Base-by-base conservation (phyloP, 768 basidiomycete genomes). In the Thelephora aurantiotincta region DNA sequence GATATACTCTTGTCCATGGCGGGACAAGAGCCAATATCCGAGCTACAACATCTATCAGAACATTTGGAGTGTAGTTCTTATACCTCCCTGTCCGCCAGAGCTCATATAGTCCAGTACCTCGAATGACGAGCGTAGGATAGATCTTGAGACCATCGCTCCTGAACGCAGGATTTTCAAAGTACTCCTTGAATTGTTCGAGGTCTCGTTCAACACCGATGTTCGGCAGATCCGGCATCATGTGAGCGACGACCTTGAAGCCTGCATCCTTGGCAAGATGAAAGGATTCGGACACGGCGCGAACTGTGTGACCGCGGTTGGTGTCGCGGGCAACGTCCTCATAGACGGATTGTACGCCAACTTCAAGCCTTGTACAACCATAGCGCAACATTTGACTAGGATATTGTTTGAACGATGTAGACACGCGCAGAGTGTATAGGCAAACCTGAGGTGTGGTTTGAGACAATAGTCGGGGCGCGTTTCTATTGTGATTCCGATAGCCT, bases 211-310 rank as follows among this genome's bases (percentile, higher is more conserved):
- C 74, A 33, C 96, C 96, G 49, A 98, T 89, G 60, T 99, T 99
- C 7, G 94, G 94, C 7, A 98, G 75, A 63, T 99, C 94, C 12
- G 93, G 92, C 93, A 99, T 99, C 96, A 98, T 98, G 61, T 99
- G 96, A 16, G 93, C 93, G 23, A 99, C 96, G 47, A 99, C 93
- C 65, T 99, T 99, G 81, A 96, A 99, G 3, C 96, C 96, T 1
- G 94, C 96, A 57, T 99, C 94, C 63, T 99, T 99, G 16, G 92
- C 83, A 57, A 99, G 79, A 58, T 98, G 94, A 66, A 99, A 99
- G 11, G 85, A 88, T 63, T 99, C 94, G 43, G 88, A 82, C 47
- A 97, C 94, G 7, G 94, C 90, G 46, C 90, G 90, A 44, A 99
- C 96, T 20, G 96, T 99, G 64, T 99, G 96, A 0, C 96, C 96